Evolutionary conservation across 2,329 filamentous ascomycete species (phyloP), one percentile per base, ranked within the genome.

Genomic region (Alternaria panax): DNA sequence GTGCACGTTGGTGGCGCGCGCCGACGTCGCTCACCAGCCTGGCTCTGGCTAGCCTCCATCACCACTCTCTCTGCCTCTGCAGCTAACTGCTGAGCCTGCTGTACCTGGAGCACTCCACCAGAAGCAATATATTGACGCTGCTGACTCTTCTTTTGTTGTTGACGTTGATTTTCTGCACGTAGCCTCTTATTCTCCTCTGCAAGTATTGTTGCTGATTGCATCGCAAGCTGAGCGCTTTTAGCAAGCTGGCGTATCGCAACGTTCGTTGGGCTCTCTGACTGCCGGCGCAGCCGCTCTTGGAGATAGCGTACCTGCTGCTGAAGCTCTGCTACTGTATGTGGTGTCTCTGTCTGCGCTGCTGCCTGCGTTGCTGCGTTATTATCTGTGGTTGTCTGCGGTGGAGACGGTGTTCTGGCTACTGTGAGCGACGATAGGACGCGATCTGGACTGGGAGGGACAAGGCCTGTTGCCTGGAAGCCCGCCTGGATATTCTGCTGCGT

Each of bases 381-480:
- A 41, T 25, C 14, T 28, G 24, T 45, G 7, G 41, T 45, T 27
- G 24, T 45, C 24, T 45, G 41, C 16, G 24, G 24, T 12, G 24
- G 41, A 45, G 24, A 45, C 41, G 41, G 2, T 0, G 41, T 45
- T 27, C 22, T 27, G 24, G 24, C 41, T 16, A 45, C 40, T 36
- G 46, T 51, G 9, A 56, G 53, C 2, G 5, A 24, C 22, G 41
- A 25, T 14, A 42, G 18, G 40, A 42, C 40, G 18, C 22, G 22
- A 27, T 45, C 41, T 45, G 12, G 41, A 45, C 41, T 7, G 22
- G 34, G 41, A 50, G 50, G 63, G 42, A 69, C 46, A 30, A 69
- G 60, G 1, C 66, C 63, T 55, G 51, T 63, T 7, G 56, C 62
- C 16, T 43, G 16, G n/a, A 52, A 52, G 50, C 50, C 8, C 8